A percentile compares a stretch with the other conserved stretches of the same genome.
These are phyloP conservation scores for Aspergillus cejpii DNA, from an alignment of 2,329 filamentous ascomycete genomes.

Conservation along the genomic window DNA sequence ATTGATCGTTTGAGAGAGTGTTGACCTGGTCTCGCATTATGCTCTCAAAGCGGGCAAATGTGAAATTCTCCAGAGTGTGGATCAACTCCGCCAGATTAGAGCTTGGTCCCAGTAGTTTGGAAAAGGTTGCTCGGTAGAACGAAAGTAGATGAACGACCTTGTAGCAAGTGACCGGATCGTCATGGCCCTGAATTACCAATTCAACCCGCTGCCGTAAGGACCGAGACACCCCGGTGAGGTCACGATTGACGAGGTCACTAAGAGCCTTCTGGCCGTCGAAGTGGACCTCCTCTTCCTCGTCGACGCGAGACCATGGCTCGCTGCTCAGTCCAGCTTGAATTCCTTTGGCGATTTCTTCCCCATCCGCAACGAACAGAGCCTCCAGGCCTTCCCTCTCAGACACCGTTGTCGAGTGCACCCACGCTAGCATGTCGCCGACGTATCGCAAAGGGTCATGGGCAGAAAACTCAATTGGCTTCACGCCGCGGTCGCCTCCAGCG, in stretches of 20 bases:
- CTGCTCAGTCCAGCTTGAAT: slow-evolving; percentile 73
- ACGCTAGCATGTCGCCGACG: slow-evolving; percentile 94
- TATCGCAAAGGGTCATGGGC: slow-evolving; percentile 90
- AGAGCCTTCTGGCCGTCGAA: slow-evolving; percentile 80
- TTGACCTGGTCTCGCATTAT: slow-evolving; percentile 65
- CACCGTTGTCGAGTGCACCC: slow-evolving; percentile 89
- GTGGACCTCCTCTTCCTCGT: slow-evolving; percentile 50
- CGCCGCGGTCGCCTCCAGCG: slow-evolving; percentile 52
- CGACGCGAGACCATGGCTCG: slow-evolving; percentile 70
- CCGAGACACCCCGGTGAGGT: slow-evolving; percentile 71
- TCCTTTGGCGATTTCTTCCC: slow-evolving; percentile 76
- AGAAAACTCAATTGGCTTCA: slow-evolving; percentile 88
- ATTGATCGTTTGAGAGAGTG: slow-evolving; percentile 64
- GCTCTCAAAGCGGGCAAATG: slow-evolving; percentile 72
- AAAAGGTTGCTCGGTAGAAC: slow-evolving; percentile 84
- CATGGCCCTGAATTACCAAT: slow-evolving; percentile 85
- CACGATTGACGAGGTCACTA: slow-evolving; percentile 77
- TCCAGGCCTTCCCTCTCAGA: slow-evolving; percentile 91
- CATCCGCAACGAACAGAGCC: slow-evolving; percentile 82
- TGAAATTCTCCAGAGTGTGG: slow-evolving; percentile 62
- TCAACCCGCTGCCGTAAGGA: slow-evolving; percentile 86
- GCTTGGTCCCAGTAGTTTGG: slow-evolving; percentile 64
- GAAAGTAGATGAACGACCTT: slow-evolving; percentile 81
- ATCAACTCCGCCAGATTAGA: slow-evolving; percentile 66
- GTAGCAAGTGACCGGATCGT: slow-evolving; percentile 81